Evolutionary conservation across 2,329 filamentous ascomycete species (phyloP).

Genomic region (Fusarium chlamydosporum): DNA sequence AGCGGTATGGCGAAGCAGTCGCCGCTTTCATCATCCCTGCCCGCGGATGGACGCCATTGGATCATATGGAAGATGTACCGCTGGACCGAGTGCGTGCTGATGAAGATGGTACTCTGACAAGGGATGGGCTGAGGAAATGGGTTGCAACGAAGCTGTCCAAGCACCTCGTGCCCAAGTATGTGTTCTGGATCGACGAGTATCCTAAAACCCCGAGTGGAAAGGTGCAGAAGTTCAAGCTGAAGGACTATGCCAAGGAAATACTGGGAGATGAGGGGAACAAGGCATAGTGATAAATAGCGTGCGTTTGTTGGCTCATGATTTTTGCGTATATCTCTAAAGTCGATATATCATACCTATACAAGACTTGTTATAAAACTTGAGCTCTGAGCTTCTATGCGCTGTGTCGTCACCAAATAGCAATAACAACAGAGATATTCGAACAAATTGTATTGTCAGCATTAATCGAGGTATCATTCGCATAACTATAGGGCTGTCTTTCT

Average conservation of each 20-base stretch:
- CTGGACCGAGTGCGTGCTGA: conserved; percentile 29
- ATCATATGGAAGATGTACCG: conserved; percentile 47
- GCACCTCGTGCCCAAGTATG: conserved; percentile 87
- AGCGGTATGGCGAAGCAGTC: conserved; percentile 87
- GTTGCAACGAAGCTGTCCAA: conserved; percentile 76
- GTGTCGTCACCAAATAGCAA: background rate
- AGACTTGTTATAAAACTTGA: background rate
- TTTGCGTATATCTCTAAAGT: background rate
- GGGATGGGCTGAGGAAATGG: conserved; percentile 77
- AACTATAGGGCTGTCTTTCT: conserved; percentile 14
- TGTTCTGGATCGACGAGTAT: conserved; percentile 89
- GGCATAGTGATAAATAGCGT: conserved; percentile 9
- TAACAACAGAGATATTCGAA: background rate
- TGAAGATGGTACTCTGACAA: conserved; percentile 59
- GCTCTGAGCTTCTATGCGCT: background rate
- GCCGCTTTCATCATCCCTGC: conserved; percentile 82
- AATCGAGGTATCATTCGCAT: conserved; percentile 44
- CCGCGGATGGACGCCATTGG: conserved; percentile 48
- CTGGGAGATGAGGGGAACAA: conserved; percentile 40
- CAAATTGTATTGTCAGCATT: conserved; percentile 33
- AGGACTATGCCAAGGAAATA: conserved; percentile 70
- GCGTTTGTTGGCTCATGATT: background rate
- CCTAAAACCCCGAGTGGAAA: conserved; percentile 98
- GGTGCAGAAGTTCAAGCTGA: conserved; percentile 93
- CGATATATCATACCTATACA: background rate